Percentiles rank a stretch among this genome's conserved stretches.
phyloP scores from a whole-genome alignment of 805 yeast species.

The Spathaspora passalidarum region DNA sequence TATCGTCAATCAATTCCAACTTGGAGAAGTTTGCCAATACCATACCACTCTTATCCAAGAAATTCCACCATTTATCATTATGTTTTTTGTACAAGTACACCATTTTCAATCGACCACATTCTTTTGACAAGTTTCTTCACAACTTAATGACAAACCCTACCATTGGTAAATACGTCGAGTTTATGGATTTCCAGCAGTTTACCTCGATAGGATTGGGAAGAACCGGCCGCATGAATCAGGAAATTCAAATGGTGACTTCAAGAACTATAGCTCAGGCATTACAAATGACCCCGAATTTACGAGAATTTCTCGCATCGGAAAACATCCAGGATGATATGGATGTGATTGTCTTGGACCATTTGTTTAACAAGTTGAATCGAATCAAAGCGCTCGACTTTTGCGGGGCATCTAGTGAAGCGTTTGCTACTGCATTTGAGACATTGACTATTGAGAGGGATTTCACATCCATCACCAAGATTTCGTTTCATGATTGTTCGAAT shows the following conservation, averaged over 20 bases:
- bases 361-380: conserved; percentile 53
- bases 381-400: conserved; percentile 81
- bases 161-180: conserved; percentile 62
- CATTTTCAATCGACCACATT: conserved; percentile 73
- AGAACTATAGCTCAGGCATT: conserved; percentile 66
- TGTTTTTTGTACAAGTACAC: conserved; percentile 65
- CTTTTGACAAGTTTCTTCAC: conserved; percentile 67
- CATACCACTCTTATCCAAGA: conserved; percentile 53
- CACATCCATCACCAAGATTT: conserved; percentile 42
- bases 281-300: conserved; percentile 58
- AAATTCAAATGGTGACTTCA: conserved; percentile 85
- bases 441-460: conserved; percentile 23
- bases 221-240: conserved; percentile 85
- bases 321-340: conserved; percentile 82
- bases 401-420: conserved; percentile 71
- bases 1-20: conserved; percentile 50
- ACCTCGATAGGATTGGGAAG: conserved; percentile 89
- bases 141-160: conserved; percentile 43
- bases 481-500: conserved; percentile 87
- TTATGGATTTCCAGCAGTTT: conserved; percentile 83
- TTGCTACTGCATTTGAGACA: conserved; percentile 55
- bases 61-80: conserved; percentile 55
- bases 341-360: conserved; percentile 47
- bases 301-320: conserved; percentile 81
- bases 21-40: conserved; percentile 50